Percentiles rank a stretch among this genome's conserved stretches.
These are phyloP conservation scores for Sindora glabra DNA, from an alignment of 306 rosid species.

Conservation along the genomic window DNA sequence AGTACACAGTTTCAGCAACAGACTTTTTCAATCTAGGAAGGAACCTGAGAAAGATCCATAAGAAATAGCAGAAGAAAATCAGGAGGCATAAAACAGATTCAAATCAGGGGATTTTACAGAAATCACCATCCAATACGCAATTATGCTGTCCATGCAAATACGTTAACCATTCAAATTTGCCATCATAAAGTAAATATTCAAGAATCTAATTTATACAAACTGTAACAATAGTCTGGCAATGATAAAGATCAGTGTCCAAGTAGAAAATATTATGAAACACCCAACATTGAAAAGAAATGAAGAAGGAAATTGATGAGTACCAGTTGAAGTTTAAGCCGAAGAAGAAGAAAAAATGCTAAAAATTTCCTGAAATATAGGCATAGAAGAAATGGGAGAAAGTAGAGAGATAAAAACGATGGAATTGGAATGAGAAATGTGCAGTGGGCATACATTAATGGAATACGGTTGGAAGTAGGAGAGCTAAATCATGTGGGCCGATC, in stretches of 20 bases:
- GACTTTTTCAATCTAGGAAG: neutral
- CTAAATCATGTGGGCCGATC: slow-evolving; percentile 29
- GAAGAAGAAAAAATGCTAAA: no score
- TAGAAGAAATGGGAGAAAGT: neutral
- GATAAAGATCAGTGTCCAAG: no score
- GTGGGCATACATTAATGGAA: slow-evolving; percentile 31
- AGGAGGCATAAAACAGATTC: neutral
- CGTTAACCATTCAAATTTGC: neutral
- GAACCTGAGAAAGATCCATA: slow-evolving; percentile 23
- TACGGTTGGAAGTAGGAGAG: slow-evolving; percentile 71
- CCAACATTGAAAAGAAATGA: no score
- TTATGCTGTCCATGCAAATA: neutral
- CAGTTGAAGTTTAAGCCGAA: no score
- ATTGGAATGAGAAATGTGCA: neutral
- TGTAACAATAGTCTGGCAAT: no score
- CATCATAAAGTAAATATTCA: no score
- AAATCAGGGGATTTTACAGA: neutral
- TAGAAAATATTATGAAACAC: no score
- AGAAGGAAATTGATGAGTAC: no score
- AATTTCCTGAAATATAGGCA: neutral
- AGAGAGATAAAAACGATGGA: neutral
- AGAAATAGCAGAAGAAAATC: neutral
- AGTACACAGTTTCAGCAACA: slow-evolving; percentile 14
- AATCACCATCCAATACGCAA: no score
- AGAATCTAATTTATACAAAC: no score